Evolutionary conservation across 2,329 filamentous ascomycete genomes (phyloP).

Genomic region (Fusarium newnesense): DNA sequence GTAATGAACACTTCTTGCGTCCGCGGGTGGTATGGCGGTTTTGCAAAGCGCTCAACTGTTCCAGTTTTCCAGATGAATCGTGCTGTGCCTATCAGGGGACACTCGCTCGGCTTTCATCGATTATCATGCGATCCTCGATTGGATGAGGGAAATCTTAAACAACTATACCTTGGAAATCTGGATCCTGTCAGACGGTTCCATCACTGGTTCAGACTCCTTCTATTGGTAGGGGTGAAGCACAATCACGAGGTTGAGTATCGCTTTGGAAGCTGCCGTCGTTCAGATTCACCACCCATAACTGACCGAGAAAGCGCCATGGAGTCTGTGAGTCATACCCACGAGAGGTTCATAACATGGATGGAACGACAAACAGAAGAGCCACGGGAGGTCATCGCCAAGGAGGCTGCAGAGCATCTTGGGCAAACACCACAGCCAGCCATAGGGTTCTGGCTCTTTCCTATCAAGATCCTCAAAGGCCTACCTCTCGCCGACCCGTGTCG

Average conservation of each 20-base stretch:
- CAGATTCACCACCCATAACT: background rate
- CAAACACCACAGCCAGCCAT: background rate
- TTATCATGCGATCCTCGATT: background rate
- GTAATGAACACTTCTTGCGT: background rate
- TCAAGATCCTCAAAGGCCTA: no score
- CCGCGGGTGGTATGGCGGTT: background rate
- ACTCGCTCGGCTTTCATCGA: background rate
- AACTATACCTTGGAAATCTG: background rate
- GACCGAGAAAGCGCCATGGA: background rate
- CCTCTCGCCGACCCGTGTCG: slow-evolving; percentile 36
- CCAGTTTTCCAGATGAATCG: background rate
- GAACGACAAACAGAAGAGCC: no score
- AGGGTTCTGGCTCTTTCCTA: slow-evolving; percentile 7
- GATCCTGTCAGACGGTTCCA: background rate
- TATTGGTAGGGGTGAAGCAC: background rate
- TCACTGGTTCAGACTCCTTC: background rate
- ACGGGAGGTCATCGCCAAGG: no score
- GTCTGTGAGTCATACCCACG: background rate
- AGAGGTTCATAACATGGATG: no score
- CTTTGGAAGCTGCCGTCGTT: background rate
- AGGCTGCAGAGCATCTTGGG: no score
- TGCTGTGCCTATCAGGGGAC: background rate
- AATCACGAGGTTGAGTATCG: background rate
- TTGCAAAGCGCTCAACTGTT: background rate
- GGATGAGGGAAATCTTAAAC: background rate